Evolutionary conservation across 495 filamentous ascomycete genomes (phyloP), one percentile per base, ranked within the genome.

Genomic region (Neurospora africana): DNA sequence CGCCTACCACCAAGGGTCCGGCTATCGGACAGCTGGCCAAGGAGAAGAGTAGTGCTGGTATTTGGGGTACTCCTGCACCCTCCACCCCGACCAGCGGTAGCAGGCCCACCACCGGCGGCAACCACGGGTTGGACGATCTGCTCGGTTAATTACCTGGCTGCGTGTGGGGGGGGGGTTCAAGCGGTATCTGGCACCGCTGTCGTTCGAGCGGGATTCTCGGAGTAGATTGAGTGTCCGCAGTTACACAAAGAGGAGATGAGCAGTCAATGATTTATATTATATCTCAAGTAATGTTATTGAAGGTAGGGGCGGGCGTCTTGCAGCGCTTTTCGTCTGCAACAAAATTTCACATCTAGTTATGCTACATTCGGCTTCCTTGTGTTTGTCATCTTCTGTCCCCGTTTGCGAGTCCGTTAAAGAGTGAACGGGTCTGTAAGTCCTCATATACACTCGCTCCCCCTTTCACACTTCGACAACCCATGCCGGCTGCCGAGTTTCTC

Each of bases 21-120:
- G 91, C 93, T 9, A 88, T 99, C 74, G 93, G 93, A 27, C 92
- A 94, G 78, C 91, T 99, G 83, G 95, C 93, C 58, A 97, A 97
- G 84, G 92, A 98, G 80, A 97, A 97, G 84, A 93, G 93, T 44
- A 94, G 89, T 79, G 93, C 93, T 3, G 94, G 94, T 3, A 92
- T 99, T 75, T 99, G 96, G 94, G 95, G 95, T 11, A 37, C 70
- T 33, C 39, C 79, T 47, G 70, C 74, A 1, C 27, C 76, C 6
- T 69, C 75, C 13, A 68, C 68, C 4, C 36, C 73, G 21, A 69
- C 73, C 2, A 23, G 44, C 4, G 73, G 69, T 33, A 74, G 41
- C 37, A 81, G 77, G 74, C 75, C 76, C 0, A 58, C 71, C 10
- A 69, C 71, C 27, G 75, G 76, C n/a, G 70, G 74, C 9, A 78